Conservation (phyloP, 257 asterid genomes). For the Solanum microdontum region DNA sequence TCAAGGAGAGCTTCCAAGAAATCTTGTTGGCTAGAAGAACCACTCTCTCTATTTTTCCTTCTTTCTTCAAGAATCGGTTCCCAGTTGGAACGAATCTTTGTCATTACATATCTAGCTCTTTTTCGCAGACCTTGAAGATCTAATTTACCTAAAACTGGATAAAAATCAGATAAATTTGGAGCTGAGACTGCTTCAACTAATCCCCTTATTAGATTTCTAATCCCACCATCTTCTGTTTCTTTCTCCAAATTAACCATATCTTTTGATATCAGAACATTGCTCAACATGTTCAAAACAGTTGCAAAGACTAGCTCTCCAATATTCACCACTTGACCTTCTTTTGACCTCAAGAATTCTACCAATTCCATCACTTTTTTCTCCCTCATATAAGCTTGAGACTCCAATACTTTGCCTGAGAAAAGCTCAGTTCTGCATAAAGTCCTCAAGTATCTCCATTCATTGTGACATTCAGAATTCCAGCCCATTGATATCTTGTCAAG, state of each 20-base stretch:
- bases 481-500: constrained; percentile 14
- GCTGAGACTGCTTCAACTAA: background rate
- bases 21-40: background rate
- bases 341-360: constrained; percentile 21
- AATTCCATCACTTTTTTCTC: constrained; percentile 21
- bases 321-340: constrained; percentile 11
- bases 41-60: background rate
- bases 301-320: constrained; percentile 17
- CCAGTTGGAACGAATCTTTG: constrained; percentile 17
- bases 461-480: constrained; percentile 18
- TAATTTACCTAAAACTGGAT: constrained; percentile 13
- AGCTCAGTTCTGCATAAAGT: constrained; percentile 24
- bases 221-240: background rate
- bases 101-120: background rate
- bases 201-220: constrained; percentile 14
- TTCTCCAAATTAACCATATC: constrained; percentile 20
- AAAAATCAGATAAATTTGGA: constrained; percentile 31
- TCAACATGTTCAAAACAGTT: constrained; percentile 23
- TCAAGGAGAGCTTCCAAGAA: constrained; percentile 20
- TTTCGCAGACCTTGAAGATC: constrained; percentile 38
- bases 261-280: constrained; percentile 17
- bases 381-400: constrained; percentile 8
- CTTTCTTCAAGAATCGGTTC: constrained; percentile 23
- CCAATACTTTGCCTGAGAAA: constrained; percentile 19
- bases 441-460: constrained; percentile 16